A percentile compares a stretch with the other conserved stretches of the same genome.
These are phyloP conservation scores for Coemansia sp. DNA, from an alignment of 192 early-diverging fungal species.

Conservation along the genomic window DNA sequence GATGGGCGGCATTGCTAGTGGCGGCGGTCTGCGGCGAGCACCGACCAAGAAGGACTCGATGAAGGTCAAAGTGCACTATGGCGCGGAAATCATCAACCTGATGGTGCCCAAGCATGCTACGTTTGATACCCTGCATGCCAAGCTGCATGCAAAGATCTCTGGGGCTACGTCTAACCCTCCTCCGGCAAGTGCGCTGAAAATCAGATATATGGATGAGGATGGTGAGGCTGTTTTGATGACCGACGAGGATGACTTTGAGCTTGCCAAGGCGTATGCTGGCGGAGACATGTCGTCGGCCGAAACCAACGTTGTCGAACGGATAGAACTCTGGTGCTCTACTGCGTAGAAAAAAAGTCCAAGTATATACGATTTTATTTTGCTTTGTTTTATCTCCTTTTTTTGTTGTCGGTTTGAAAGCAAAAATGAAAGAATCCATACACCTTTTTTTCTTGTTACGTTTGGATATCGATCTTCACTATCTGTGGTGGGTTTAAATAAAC, in stretches of 20 bases:
- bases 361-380: too few species aligned
- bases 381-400: too few species aligned
- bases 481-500: too few species aligned
- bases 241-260: constrained; percentile 86
- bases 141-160: constrained; percentile 37
- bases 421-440: neutral
- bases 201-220: constrained; percentile 88
- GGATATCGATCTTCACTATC: too few species aligned
- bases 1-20: constrained; percentile 9
- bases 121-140: constrained; percentile 36
- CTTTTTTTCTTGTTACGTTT: constrained; percentile 3
- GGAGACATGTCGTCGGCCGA: constrained; percentile 52
- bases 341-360: neutral
- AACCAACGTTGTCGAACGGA: constrained; percentile 54
- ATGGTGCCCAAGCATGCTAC: constrained; percentile 40
- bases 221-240: constrained; percentile 80
- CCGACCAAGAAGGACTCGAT: constrained; percentile 51
- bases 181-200: constrained; percentile 44
- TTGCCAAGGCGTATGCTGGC: constrained; percentile 60
- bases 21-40: constrained; percentile 33
- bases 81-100: constrained; percentile 42
- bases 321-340: constrained; percentile 58
- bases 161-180: constrained; percentile 4
- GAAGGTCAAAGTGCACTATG: constrained; percentile 54
- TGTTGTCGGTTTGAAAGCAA: too few species aligned